Conservation (phyloP, 441 rosid genomes). For the Populus hybrid region DNA sequence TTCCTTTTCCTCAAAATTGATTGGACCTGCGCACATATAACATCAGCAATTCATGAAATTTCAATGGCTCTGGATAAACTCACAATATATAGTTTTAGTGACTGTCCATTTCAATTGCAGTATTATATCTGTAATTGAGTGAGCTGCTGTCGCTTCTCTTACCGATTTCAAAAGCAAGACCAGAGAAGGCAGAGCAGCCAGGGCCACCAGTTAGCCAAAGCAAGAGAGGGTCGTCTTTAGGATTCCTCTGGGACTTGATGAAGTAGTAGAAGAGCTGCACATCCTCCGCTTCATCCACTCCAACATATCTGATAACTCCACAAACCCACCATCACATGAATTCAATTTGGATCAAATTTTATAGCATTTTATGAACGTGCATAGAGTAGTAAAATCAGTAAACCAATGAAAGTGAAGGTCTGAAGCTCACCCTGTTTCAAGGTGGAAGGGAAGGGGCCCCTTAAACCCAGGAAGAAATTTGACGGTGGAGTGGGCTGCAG, state of each 20-base stretch:
- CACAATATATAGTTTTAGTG: neutral
- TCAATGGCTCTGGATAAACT: neutral
- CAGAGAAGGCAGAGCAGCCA: slow-evolving; percentile 61
- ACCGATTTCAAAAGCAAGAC: slow-evolving; percentile 59
- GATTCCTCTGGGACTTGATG: slow-evolving; percentile 51
- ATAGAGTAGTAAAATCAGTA: neutral
- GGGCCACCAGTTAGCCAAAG: slow-evolving; percentile 90
- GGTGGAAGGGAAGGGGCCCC: slow-evolving; percentile 68
- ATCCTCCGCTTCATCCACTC: slow-evolving; percentile 57
- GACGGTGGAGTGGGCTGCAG: slow-evolving; percentile 25
- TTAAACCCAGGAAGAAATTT: slow-evolving; percentile 66
- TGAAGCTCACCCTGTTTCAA: slow-evolving; percentile 61
- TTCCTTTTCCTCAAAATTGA: slow-evolving; percentile 43
- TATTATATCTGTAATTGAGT: too few species aligned
- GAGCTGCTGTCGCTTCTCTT: neutral
- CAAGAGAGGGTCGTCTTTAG: slow-evolving; percentile 52
- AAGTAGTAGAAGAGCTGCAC: slow-evolving; percentile 70
- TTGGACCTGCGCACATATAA: slow-evolving; percentile 42
- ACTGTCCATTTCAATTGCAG: neutral
- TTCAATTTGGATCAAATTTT: too few species aligned
- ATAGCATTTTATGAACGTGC: too few species aligned
- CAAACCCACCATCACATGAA: neutral
- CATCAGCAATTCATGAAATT: neutral
- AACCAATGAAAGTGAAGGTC: neutral
- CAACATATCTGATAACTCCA: slow-evolving; percentile 47